Base-by-base conservation (phyloP, 805 yeast species). In the Ogataea trehalophila region DNA sequence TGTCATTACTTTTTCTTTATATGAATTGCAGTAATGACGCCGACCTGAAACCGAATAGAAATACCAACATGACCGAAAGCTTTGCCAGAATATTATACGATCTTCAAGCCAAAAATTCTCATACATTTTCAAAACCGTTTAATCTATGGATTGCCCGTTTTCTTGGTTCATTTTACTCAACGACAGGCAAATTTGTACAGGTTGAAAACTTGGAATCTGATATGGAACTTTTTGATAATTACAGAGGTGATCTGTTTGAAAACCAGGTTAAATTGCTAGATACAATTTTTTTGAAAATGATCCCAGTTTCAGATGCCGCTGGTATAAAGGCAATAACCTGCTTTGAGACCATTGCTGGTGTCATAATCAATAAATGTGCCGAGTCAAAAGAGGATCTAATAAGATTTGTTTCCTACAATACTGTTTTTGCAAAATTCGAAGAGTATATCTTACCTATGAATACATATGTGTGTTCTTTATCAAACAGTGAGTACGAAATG, bases 281-380 rank as follows among this genome's bases (percentile, higher is more conserved):
- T 48, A 46, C 57, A 7, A 45, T 68, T 0, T 64, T 72, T 45
- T 49, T 54, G 2, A 45, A 53, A 11, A 53, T 76, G 33, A 20
- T 63, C 0, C 46, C 53, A 0, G 46, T 50, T 9, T 45, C 59
- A 13, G 49, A 55, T 1, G 33, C 43, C 1, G 51, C 55, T 1
- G 46, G 62, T 34, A n/a, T 55, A 2, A 54, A 56, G 11, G 62
- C 65, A 5, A 39, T 39, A 9, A 36, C 52, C 5, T 57, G 68
- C 43, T 62, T 73, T 39, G 79, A 77, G 37, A 50, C 70, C 4
- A 56, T 73, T 6, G 37, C 73, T 8, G 79, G 80, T 1, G 69
- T 63, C 9, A 56, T 75, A 16, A 49, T 73, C 1, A 53, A 62
- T 47, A 65, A 61, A 29, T 62, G 57, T 45, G 49, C 55, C n/a